Conservation (phyloP, 352 stramenopile species). For the Globisporangium parvum region DNA sequence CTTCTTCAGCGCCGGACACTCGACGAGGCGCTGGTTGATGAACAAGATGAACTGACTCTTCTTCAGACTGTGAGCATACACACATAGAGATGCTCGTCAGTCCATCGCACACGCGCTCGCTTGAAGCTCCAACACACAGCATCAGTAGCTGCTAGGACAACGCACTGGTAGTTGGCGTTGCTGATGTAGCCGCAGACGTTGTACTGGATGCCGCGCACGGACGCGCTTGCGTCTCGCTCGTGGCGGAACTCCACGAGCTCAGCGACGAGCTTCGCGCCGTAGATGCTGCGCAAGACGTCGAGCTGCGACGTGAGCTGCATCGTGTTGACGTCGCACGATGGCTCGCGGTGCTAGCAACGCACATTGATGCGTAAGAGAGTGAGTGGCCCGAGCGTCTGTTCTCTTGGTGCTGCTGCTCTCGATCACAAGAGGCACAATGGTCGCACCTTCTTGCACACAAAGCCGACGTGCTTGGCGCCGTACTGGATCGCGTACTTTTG, state of each 20-base stretch:
- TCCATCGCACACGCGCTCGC: no score
- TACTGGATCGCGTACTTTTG: conserved; percentile 96
- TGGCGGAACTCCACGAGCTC: conserved; percentile 56
- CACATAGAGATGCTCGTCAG: not conserved
- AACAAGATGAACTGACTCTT: conserved; percentile 93
- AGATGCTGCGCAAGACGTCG: conserved; percentile 72
- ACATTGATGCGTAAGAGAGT: not conserved
- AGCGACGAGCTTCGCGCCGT: conserved; percentile 56
- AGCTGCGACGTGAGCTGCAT: conserved; percentile 52
- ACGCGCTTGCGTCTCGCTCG: conserved; percentile 15
- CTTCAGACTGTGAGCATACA: conserved; percentile 41
- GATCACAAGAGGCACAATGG: not conserved
- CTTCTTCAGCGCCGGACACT: conserved; percentile 88
- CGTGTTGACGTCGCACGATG: conserved; percentile 78
- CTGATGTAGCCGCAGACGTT: conserved; percentile 57
- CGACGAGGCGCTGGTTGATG: conserved; percentile 97
- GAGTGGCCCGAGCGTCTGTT: no score
- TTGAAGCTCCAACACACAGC: not conserved
- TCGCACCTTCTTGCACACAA: conserved; percentile 93
- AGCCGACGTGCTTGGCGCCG: conserved; percentile 80
- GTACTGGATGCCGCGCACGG: conserved; percentile 28
- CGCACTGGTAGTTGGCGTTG: conserved; percentile 87
- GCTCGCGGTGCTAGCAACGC: conserved; percentile 48
- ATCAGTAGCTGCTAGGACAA: not conserved
- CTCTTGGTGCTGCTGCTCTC: not conserved